Conservation (phyloP, 352 stramenopile species). For the Sclerospora graminicola region DNA sequence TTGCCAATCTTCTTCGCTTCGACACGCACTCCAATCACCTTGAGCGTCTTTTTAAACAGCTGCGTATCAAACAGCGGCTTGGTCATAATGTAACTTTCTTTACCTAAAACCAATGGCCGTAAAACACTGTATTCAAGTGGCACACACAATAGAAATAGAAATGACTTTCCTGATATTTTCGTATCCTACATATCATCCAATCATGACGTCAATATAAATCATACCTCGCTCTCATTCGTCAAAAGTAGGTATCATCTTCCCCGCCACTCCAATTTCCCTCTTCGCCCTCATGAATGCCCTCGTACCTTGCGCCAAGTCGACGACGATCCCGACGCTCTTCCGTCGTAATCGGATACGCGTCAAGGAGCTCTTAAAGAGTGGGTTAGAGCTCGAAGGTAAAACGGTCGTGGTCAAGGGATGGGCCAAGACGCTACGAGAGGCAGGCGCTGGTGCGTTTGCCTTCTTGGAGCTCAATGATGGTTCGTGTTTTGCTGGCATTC, state of each 20-base stretch:
- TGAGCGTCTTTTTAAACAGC: slow-evolving; percentile 60
- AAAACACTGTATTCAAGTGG: too few relatives aligned
- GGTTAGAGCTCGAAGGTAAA: slow-evolving; percentile 63
- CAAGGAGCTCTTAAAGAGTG: slow-evolving; percentile 65
- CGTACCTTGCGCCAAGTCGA: slow-evolving; percentile 29
- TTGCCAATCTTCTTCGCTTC: slow-evolving; percentile 74
- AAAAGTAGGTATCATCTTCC: too few relatives aligned
- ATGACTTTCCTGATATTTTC: too few relatives aligned
- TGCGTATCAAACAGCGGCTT: slow-evolving; percentile 46
- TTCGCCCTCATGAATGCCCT: slow-evolving; percentile 40
- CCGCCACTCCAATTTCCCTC: too few relatives aligned
- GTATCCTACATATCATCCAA: too few relatives aligned
- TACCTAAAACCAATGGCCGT: too few relatives aligned
- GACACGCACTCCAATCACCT: slow-evolving; percentile 60
- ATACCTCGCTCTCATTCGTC: too few relatives aligned
- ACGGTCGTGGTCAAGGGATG: slow-evolving; percentile 90
- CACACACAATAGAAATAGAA: background rate
- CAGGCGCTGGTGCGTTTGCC: slow-evolving; percentile 81
- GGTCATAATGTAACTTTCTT: slow-evolving; percentile 6
- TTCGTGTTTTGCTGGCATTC: slow-evolving; percentile 79
- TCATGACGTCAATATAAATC: too few relatives aligned
- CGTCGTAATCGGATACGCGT: slow-evolving; percentile 75
- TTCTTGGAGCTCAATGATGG: slow-evolving; percentile 95
- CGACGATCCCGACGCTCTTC: slow-evolving; percentile 52
- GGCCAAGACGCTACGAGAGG: slow-evolving; percentile 87